These are phyloP conservation scores for Heliamphora exappendiculata DNA, from an alignment of 148 eudicot species.

Conservation along the genomic window DNA sequence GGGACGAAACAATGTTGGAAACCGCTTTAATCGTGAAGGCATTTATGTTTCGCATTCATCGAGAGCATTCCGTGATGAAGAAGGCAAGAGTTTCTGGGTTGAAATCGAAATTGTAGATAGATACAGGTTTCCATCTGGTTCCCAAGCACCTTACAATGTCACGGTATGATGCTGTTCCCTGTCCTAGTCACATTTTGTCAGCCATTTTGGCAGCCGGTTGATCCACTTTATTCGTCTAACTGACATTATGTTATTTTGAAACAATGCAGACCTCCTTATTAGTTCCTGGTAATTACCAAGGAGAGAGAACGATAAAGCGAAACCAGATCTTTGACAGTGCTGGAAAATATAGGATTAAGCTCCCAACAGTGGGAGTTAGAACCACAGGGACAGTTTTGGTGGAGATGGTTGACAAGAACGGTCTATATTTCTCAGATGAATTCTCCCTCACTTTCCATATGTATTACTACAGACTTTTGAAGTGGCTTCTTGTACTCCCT, in stretches of 20 bases:
- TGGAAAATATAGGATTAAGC: constrained; percentile 72
- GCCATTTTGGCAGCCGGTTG: neutral
- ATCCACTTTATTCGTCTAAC: neutral
- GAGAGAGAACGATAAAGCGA: constrained; percentile 76
- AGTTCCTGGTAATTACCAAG: constrained; percentile 98
- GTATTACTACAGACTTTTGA: constrained; percentile 83
- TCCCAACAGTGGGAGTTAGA: constrained; percentile 86
- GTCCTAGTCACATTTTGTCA: neutral
- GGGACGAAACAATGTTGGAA: constrained; percentile 78
- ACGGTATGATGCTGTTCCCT: constrained; percentile 47
- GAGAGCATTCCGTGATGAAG: constrained; percentile 91
- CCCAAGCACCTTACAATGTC: constrained; percentile 91
- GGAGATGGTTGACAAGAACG: constrained; percentile 81
- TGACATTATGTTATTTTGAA: neutral
- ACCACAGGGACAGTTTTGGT: constrained; percentile 81
- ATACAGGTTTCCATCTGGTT: constrained; percentile 78
- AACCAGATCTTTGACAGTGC: constrained; percentile 48
- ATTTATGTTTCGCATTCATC: constrained; percentile 68
- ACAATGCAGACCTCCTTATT: constrained; percentile 53
- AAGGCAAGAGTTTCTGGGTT: constrained; percentile 89
- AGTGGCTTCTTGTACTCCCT: constrained; percentile 92
- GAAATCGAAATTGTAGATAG: constrained; percentile 83
- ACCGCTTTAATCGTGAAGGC: constrained; percentile 74
- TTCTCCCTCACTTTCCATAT: constrained; percentile 86
- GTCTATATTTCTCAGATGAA: constrained; percentile 79